A percentile compares a stretch with the other conserved stretches of the same genome.
Conservation (phyloP, 1,139 yeast species). For the Candida glucosophila region DNA sequence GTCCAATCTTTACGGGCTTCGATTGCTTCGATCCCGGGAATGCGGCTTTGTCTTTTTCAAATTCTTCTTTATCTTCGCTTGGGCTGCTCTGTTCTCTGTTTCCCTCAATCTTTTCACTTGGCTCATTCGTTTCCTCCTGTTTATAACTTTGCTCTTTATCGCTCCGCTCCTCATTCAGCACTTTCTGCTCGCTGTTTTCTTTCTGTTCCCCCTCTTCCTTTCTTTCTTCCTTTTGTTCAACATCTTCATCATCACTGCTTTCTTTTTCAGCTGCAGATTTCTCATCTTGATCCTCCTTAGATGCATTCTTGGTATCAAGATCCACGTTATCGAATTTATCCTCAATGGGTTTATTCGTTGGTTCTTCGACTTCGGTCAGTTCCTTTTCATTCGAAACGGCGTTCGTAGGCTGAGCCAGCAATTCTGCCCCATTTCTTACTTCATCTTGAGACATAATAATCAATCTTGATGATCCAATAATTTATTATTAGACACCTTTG, state of each 20-base stretch:
- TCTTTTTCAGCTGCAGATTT: conserved; percentile 1
- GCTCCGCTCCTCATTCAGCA: conserved; percentile 1
- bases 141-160: background rate
- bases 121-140: background rate
- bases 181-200: conserved; percentile 1
- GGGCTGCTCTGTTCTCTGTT: too few species aligned
- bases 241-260: conserved; percentile 1
- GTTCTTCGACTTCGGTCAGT: background rate
- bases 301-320: background rate
- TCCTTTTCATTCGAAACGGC: too few species aligned
- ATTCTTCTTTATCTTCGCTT: too few species aligned
- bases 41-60: too few species aligned
- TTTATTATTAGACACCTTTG: too few species aligned
- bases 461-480: too few species aligned
- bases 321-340: conserved; percentile 3
- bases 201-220: conserved; percentile 1
- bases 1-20: too few species aligned
- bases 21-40: too few species aligned
- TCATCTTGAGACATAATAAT: too few species aligned
- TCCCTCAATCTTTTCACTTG: conserved; percentile 1
- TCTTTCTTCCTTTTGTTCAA: conserved; percentile 1
- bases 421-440: too few species aligned
- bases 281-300: conserved; percentile 2
- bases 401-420: too few species aligned
- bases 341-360: conserved; percentile 1